Percentiles rank a stretch among this genome's conserved stretches.
Evolutionary conservation across 306 rosid species (phyloP).

Genomic region (Trifolium fragiferum): DNA sequence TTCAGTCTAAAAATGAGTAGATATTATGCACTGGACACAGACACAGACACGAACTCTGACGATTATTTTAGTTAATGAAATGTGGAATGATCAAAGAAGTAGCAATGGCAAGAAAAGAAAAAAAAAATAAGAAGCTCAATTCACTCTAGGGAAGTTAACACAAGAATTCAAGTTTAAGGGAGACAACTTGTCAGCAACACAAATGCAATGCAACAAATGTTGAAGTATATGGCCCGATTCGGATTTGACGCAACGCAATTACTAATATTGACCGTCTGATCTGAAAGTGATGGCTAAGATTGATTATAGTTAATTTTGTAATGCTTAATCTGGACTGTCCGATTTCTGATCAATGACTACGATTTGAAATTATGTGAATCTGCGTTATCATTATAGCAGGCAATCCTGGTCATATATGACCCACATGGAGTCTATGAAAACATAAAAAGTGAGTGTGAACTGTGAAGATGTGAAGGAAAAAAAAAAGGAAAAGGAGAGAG

Average conservation of each 20-base stretch:
- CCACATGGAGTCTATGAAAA: constrained; percentile 64
- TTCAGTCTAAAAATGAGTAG: constrained; percentile 36
- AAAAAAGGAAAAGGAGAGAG: constrained; percentile 47
- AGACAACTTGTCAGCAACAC: constrained; percentile 46
- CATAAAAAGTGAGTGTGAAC: constrained; percentile 64
- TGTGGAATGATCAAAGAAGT: constrained; percentile 16
- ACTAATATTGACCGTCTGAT: too few species aligned
- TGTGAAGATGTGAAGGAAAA: constrained; percentile 61
- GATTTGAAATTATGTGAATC: too few species aligned
- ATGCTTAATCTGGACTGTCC: too few species aligned
- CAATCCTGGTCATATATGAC: constrained; percentile 4
- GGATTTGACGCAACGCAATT: too few species aligned
- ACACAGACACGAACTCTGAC: background rate
- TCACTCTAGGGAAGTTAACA: constrained; percentile 36
- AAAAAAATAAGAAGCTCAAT: too few species aligned
- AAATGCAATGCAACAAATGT: constrained; percentile 46
- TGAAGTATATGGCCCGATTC: constrained; percentile 45
- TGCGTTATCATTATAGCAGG: too few species aligned
- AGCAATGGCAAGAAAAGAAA: background rate
- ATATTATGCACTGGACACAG: constrained; percentile 28
- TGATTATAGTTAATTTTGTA: too few species aligned
- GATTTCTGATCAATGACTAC: too few species aligned
- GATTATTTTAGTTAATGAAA: background rate
- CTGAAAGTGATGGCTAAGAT: too few species aligned
- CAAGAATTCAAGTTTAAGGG: constrained; percentile 31